phyloP scores from a whole-genome alignment of 352 stramenopile species.

The Aphanomyces euteiches region DNA sequence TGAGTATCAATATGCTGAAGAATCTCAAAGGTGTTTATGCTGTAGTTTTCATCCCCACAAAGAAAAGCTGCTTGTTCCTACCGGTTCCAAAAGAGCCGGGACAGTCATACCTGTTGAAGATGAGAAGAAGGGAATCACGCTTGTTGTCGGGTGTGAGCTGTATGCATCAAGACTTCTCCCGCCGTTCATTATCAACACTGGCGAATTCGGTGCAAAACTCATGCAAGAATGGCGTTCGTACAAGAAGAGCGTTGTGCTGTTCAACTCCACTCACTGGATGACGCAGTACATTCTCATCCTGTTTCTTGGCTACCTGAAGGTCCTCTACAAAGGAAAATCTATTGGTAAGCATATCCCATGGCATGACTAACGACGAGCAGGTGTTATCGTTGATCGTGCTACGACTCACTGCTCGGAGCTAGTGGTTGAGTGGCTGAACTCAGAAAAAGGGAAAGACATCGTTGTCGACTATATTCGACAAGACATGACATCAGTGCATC shows the following conservation, averaged over 20 bases:
- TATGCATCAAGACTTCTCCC: slow-evolving; percentile 1
- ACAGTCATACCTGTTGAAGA: background rate
- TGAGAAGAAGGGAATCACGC: background rate
- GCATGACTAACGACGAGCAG: background rate
- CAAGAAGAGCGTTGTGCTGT: background rate
- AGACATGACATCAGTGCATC: slow-evolving; percentile 3
- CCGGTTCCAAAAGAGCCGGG: background rate
- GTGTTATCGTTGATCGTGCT: background rate
- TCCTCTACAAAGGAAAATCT: background rate
- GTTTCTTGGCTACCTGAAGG: background rate
- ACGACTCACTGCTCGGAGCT: background rate
- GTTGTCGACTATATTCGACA: background rate
- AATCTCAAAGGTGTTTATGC: background rate
- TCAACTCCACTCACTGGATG: slow-evolving; percentile 9
- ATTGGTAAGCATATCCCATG: background rate
- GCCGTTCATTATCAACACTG: background rate
- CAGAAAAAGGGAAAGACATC: background rate
- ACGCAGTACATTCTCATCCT: slow-evolving; percentile 1
- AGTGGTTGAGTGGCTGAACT: background rate
- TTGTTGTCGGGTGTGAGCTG: slow-evolving; percentile 1
- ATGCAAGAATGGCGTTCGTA: background rate
- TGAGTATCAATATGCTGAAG: background rate
- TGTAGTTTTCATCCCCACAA: background rate
- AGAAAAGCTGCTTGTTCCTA: background rate
- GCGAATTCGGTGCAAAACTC: slow-evolving; percentile 1